phyloP scores from a whole-genome alignment of 2,329 filamentous ascomycete genomes.

The Phaeophleospora eucalypticola region DNA sequence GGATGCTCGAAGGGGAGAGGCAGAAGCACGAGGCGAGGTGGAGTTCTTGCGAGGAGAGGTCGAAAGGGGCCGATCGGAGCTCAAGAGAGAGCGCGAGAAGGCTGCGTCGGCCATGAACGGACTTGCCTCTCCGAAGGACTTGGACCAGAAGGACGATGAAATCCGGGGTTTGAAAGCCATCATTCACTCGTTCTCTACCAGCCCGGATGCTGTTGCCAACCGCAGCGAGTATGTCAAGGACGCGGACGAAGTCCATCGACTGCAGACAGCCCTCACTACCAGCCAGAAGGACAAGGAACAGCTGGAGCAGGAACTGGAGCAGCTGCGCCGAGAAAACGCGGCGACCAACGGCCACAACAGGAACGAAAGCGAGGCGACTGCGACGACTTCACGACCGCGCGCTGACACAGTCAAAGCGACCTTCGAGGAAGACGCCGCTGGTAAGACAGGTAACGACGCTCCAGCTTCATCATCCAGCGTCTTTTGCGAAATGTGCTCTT shows the following conservation, averaged over 20 bases:
- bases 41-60: conserved; percentile 94
- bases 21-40: conserved; percentile 90
- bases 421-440: conserved; percentile 58
- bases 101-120: conserved; percentile 54
- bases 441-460: conserved; percentile 27
- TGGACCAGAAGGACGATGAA: conserved; percentile 95
- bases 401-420: conserved; percentile 61
- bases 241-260: conserved; percentile 51
- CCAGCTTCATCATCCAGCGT: conserved; percentile 5
- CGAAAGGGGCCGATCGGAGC: conserved; percentile 81
- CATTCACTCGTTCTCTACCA: conserved; percentile 88
- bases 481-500: conserved; percentile 96
- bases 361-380: conserved; percentile 31
- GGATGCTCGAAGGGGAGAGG: conserved; percentile 88
- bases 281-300: conserved; percentile 78
- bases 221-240: conserved; percentile 14
- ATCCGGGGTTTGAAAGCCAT: conserved; percentile 96
- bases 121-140: conserved; percentile 58
- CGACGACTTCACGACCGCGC: conserved; percentile 35
- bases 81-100: conserved; percentile 84
- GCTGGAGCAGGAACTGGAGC: conserved; percentile 83
- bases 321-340: conserved; percentile 36
- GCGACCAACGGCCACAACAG: conserved; percentile 39
- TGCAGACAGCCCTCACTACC: conserved; percentile 60
- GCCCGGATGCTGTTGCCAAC: conserved; percentile 45